Evolutionary conservation across 176 grass and related monocot genomes (phyloP).

Genomic region (Rhipidocladum racemiflorum): DNA sequence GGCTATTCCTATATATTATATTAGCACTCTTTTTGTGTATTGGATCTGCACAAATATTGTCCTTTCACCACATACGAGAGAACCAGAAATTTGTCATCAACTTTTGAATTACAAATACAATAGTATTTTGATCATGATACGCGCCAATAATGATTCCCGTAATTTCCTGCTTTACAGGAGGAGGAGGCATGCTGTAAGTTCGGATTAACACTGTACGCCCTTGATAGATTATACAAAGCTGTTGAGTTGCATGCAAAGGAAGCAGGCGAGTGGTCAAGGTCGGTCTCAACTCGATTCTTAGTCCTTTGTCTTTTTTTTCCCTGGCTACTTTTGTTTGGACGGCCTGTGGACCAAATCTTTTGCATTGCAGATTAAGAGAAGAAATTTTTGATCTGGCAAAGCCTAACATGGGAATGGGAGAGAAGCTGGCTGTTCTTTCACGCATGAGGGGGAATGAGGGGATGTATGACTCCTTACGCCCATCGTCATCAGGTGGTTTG

Average conservation of each 20-base stretch:
- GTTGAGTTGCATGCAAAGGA: slow-evolving; percentile 79
- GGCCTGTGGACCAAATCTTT: slow-evolving; percentile 7
- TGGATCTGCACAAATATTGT: not conserved
- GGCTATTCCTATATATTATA: slow-evolving; percentile 10
- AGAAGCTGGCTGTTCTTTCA: slow-evolving; percentile 59
- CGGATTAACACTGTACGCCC: slow-evolving; percentile 75
- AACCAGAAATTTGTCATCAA: not conserved
- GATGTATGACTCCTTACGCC: slow-evolving; percentile 82
- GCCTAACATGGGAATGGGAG: slow-evolving; percentile 47
- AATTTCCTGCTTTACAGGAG: slow-evolving; percentile 48
- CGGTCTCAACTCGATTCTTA: not conserved
- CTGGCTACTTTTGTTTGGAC: not conserved
- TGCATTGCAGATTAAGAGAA: slow-evolving; percentile 60
- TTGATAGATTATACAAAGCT: slow-evolving; percentile 79
- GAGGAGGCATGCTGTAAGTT: slow-evolving; percentile 64
- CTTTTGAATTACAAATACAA: not conserved
- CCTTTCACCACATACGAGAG: not conserved
- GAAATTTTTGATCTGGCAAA: slow-evolving; percentile 83
- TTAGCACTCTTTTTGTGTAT: not conserved
- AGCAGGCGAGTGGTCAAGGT: slow-evolving; percentile 91
- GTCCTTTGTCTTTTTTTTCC: not conserved
- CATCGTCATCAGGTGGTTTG: slow-evolving; percentile 41
- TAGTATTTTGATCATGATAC: not conserved
- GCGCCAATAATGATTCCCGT: not conserved
- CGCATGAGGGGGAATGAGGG: slow-evolving; percentile 36